These are phyloP conservation scores for Fonsecaea pugnacius DNA, from an alignment of 2,329 filamentous ascomycete species.

Conservation along the genomic window DNA sequence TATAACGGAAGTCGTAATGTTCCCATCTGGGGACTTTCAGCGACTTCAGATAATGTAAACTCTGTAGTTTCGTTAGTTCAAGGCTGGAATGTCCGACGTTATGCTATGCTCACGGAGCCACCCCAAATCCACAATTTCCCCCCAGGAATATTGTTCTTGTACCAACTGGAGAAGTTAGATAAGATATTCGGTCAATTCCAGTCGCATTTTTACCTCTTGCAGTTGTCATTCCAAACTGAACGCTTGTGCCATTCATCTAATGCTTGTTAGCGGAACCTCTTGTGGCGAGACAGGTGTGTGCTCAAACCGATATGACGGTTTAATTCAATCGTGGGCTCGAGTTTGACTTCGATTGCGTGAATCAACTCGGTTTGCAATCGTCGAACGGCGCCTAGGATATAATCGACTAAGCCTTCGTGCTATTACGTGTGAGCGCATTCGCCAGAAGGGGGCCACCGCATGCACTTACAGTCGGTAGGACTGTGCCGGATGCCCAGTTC, in stretches of 20 bases:
- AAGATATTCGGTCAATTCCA: background rate
- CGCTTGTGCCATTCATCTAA: slow-evolving; percentile 24
- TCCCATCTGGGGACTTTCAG: slow-evolving; percentile 24
- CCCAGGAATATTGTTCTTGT: slow-evolving; percentile 19
- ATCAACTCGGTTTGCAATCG: slow-evolving; percentile 26
- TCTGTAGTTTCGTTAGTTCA: too few species aligned
- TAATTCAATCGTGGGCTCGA: slow-evolving; percentile 18
- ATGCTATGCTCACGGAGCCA: slow-evolving; percentile 21
- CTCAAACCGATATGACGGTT: slow-evolving; percentile 28
- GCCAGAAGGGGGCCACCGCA: too few species aligned
- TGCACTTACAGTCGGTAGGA: too few species aligned
- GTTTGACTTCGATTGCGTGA: slow-evolving; percentile 20
- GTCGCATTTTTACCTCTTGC: slow-evolving; percentile 18
- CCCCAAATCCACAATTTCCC: slow-evolving; percentile 26
- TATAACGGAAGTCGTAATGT: slow-evolving; percentile 26
- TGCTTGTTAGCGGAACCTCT: too few species aligned
- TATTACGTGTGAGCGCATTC: too few species aligned
- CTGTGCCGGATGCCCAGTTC: slow-evolving; percentile 19
- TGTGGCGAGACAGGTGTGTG: too few species aligned
- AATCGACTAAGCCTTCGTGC: slow-evolving; percentile 23
- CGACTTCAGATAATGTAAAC: slow-evolving; percentile 32
- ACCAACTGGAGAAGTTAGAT: slow-evolving; percentile 13
- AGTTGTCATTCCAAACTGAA: slow-evolving; percentile 21
- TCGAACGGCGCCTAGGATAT: slow-evolving; percentile 22
- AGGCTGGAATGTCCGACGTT: slow-evolving; percentile 12